Percentiles rank a stretch among this genome's conserved stretches.
These are phyloP conservation scores for Taphrina flavorubra DNA, from an alignment of 1,139 yeast species.

Conservation along the genomic window DNA sequence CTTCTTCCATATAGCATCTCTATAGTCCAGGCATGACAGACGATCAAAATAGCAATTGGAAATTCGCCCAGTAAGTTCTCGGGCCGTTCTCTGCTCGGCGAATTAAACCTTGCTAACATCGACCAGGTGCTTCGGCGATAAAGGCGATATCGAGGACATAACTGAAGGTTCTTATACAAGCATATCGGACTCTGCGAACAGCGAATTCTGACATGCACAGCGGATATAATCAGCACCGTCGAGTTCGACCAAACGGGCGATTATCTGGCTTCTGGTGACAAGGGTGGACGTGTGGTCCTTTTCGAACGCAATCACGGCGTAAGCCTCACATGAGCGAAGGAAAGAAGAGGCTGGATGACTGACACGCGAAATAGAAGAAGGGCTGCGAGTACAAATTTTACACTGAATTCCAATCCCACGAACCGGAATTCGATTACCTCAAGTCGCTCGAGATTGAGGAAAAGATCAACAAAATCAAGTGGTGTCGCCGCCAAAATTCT, in stretches of 20 bases:
- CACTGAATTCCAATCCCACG: constrained; percentile 98
- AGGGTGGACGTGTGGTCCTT: constrained; percentile 96
- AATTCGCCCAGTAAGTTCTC: constrained; percentile 43
- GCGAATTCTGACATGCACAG: constrained; percentile 50
- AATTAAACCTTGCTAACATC: constrained; percentile 66
- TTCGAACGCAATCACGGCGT: constrained; percentile 80
- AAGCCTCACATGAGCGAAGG: constrained; percentile 13
- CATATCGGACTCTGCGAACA: no score
- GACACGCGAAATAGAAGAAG: constrained; percentile 56
- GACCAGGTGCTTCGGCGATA: constrained; percentile 85
- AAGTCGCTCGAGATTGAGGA: constrained; percentile 97
- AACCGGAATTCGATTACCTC: constrained; percentile 96
- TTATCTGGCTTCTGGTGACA: constrained; percentile 96
- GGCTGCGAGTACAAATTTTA: constrained; percentile 93
- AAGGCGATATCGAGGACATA: constrained; percentile 92
- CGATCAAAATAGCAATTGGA: constrained; percentile 41
- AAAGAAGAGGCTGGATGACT: not conserved
- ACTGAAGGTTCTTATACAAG: constrained; percentile 61
- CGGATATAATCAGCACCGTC: constrained; percentile 95
- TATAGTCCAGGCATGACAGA: constrained; percentile 38
- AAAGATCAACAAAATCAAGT: constrained; percentile 94
- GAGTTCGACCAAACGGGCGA: constrained; percentile 96
- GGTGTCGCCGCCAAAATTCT: constrained; percentile 88
- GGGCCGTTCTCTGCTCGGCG: constrained; percentile 45
- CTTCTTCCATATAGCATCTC: not conserved